A percentile compares a stretch with the other conserved stretches of the same genome.
Evolutionary conservation across 306 rosid genomes (phyloP).

Genomic region (Vigna angularis): DNA sequence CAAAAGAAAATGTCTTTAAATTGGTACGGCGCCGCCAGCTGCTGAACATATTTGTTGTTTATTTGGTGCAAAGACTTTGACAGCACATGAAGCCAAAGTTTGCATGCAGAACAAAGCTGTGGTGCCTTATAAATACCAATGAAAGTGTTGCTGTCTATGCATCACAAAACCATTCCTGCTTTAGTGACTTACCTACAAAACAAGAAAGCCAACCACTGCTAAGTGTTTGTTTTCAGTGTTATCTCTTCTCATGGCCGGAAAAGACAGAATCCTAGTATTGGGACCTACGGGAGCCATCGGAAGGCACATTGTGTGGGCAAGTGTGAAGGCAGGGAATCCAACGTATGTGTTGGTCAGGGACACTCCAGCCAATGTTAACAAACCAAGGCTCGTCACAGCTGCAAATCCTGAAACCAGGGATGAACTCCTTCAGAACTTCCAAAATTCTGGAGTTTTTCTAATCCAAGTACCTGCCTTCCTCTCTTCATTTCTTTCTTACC

Average conservation of each 20-base stretch:
- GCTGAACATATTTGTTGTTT: too few relatives aligned
- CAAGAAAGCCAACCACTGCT: not conserved
- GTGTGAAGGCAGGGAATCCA: slow-evolving; percentile 51
- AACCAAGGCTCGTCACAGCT: slow-evolving; percentile 4
- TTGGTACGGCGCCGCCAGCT: too few relatives aligned
- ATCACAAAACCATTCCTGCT: not conserved
- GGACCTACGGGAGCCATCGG: slow-evolving; percentile 54
- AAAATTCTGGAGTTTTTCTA: not conserved
- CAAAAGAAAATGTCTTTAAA: too few relatives aligned
- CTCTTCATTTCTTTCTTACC: not conserved
- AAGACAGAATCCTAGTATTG: slow-evolving; percentile 48
- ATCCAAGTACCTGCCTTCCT: slow-evolving; percentile 22
- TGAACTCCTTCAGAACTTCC: slow-evolving; percentile 44
- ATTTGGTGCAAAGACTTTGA: too few relatives aligned
- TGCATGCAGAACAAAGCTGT: too few relatives aligned
- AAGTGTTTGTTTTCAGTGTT: not conserved
- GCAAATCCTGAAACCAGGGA: slow-evolving; percentile 54
- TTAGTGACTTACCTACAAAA: not conserved
- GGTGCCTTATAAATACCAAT: too few relatives aligned
- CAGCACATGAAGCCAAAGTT: too few relatives aligned
- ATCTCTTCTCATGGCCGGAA: slow-evolving; percentile 40
- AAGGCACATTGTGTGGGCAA: slow-evolving; percentile 51
- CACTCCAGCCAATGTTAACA: not conserved
- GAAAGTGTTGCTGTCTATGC: not conserved
- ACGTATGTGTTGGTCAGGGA: slow-evolving; percentile 51